Conservation (phyloP, 176 grass and related monocot species). For the Musa schizocarpa region DNA sequence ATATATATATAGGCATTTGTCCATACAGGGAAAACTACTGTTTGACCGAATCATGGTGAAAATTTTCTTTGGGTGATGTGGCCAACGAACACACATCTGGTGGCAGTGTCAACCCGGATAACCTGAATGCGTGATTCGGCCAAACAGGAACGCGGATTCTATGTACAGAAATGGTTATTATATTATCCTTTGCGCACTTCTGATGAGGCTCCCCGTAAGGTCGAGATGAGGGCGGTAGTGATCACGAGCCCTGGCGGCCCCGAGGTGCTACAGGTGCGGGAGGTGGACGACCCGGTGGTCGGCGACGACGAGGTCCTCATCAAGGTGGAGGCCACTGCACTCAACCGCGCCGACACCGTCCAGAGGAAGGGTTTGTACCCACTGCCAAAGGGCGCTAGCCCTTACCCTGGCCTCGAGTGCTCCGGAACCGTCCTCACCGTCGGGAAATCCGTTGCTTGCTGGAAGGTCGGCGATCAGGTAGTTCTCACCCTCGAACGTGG, state of each 20-base stretch:
- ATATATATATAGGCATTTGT: no score
- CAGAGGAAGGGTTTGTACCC: slow-evolving; percentile 58
- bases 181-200: no score
- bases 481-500: no score
- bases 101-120: no score
- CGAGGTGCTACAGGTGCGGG: slow-evolving; percentile 47
- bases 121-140: no score
- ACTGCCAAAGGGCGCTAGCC: slow-evolving; percentile 45
- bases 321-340: slow-evolving; percentile 43
- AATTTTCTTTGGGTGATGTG: no score
- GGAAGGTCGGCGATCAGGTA: slow-evolving; percentile 61
- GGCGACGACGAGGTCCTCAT: slow-evolving; percentile 60
- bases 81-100: no score
- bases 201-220: background rate
- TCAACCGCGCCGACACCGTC: slow-evolving; percentile 70
- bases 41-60: no score
- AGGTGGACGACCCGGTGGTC: slow-evolving; percentile 45
- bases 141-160: no score
- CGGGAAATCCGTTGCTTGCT: slow-evolving; percentile 29
- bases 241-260: slow-evolving; percentile 53
- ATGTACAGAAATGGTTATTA: no score
- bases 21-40: no score
- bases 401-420: slow-evolving; percentile 72
- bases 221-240: slow-evolving; percentile 63
- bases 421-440: slow-evolving; percentile 67